Evolutionary conservation across 2,329 filamentous ascomycete genomes (phyloP).

Genomic region (Chaetomiaceae sp.): DNA sequence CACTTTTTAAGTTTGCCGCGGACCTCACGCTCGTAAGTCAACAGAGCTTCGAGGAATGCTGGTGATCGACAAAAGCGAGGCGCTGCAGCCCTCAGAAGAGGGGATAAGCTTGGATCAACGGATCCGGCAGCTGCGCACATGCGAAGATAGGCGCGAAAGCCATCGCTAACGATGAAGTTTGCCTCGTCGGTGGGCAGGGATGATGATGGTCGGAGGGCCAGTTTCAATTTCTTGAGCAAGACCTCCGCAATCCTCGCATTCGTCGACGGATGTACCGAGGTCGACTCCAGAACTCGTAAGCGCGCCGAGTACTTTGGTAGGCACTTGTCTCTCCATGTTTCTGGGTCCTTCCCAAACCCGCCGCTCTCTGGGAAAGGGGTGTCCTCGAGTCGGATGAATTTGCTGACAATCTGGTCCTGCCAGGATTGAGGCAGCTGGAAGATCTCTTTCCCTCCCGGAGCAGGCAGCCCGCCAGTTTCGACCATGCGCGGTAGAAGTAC

Average conservation of each 20-base stretch:
- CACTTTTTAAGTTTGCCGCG: conserved; percentile 23
- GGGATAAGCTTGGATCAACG: conserved; percentile 58
- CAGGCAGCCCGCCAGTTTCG: conserved; percentile 49
- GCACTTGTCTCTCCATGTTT: conserved; percentile 58
- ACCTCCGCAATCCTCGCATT: conserved; percentile 62
- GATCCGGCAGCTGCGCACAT: conserved; percentile 57
- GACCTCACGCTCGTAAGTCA: conserved; percentile 47
- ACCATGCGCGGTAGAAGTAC: conserved; percentile 64
- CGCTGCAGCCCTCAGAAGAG: conserved; percentile 60
- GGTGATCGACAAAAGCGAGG: conserved; percentile 60
- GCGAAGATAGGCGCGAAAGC: conserved; percentile 66
- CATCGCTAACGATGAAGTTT: conserved; percentile 70
- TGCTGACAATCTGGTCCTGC: conserved; percentile 67
- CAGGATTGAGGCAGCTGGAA: conserved; percentile 60
- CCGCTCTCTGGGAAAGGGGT: conserved; percentile 61
- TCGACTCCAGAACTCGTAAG: conserved; percentile 57
- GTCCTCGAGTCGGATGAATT: conserved; percentile 61
- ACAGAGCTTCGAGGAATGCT: conserved; percentile 61
- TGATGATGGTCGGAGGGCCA: conserved; percentile 58
- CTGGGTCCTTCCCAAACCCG: conserved; percentile 56
- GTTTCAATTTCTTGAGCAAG: conserved; percentile 60
- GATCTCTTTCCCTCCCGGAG: conserved; percentile 46
- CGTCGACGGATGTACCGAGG: conserved; percentile 61
- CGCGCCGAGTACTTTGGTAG: conserved; percentile 65
- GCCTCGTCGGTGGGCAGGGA: conserved; percentile 57